Percentiles rank a stretch among this genome's conserved stretches.
These are phyloP conservation scores for Bremia lactucae DNA, from an alignment of 352 stramenopile species.

Conservation along the genomic window DNA sequence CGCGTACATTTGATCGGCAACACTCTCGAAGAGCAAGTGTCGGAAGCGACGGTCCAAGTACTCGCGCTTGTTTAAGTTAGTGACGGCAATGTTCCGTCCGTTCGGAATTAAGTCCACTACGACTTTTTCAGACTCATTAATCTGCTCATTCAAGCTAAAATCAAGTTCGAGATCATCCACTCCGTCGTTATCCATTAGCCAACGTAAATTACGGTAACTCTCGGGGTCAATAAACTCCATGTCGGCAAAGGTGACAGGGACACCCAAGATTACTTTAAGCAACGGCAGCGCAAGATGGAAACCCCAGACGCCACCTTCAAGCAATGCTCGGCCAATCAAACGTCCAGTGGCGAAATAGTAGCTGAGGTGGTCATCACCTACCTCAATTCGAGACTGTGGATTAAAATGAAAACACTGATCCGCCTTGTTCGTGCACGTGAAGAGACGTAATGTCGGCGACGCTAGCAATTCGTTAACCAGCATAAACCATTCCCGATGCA, in stretches of 20 bases:
- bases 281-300: conserved; percentile 91
- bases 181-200: conserved; percentile 40
- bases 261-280: conserved; percentile 96
- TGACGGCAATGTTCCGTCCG: conserved; percentile 75
- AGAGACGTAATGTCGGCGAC: conserved; percentile 33
- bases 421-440: conserved; percentile 42
- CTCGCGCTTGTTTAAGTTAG: conserved; percentile 89
- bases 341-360: conserved; percentile 54
- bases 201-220: conserved; percentile 40
- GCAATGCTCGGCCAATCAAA: conserved; percentile 43
- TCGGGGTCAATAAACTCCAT: conserved; percentile 70
- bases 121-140: conserved; percentile 19
- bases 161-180: conserved; percentile 48
- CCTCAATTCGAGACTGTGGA: conserved; percentile 33
- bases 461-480: conserved; percentile 56
- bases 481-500: conserved; percentile 91
- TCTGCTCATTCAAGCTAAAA: conserved; percentile 39
- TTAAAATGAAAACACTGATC: conserved; percentile 60
- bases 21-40: conserved; percentile 45
- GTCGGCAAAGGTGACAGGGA: conserved; percentile 90
- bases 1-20: conserved; percentile 42
- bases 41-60: conserved; percentile 86
- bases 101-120: conserved; percentile 39
- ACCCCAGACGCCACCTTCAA: conserved; percentile 86
- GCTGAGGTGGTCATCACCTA: conserved; percentile 47